phyloP scores from a whole-genome alignment of 148 eudicot species.

The Chenopodium formosanum region DNA sequence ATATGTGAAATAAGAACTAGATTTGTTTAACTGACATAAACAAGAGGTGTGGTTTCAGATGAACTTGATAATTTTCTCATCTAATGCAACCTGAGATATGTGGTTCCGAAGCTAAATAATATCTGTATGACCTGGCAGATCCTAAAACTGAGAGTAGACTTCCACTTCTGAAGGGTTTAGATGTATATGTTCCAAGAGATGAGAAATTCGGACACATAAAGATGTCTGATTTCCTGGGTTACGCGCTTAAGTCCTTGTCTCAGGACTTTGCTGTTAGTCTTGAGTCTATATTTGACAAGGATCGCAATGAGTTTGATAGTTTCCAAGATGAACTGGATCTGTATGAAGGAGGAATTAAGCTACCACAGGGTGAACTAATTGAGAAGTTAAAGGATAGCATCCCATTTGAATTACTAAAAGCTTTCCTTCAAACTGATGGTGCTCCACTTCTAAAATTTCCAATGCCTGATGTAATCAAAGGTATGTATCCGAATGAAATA shows the following conservation, averaged over 20 bases:
- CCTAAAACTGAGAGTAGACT: conserved; percentile 62
- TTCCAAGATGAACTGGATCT: conserved; percentile 55
- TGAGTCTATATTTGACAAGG: conserved; percentile 42
- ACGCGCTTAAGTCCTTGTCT: conserved; percentile 50
- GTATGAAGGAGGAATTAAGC: conserved; percentile 55
- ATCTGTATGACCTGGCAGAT: conserved; percentile 40
- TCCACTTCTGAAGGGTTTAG: conserved; percentile 48
- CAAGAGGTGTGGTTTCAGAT: not conserved
- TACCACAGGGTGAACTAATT: conserved; percentile 34
- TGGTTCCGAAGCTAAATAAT: not conserved
- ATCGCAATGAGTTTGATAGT: conserved; percentile 61
- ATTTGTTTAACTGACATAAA: not conserved
- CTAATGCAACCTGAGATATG: not conserved
- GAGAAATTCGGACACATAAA: conserved; percentile 68
- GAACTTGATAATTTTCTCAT: too few relatives aligned
- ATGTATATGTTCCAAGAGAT: conserved; percentile 77
- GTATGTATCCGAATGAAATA: conserved; percentile 22
- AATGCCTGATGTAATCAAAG: conserved; percentile 71
- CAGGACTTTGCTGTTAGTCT: conserved; percentile 57
- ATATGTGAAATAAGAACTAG: not conserved
- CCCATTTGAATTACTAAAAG: conserved; percentile 57
- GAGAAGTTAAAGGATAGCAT: conserved; percentile 39
- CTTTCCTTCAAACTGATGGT: conserved; percentile 51
- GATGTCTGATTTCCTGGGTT: conserved; percentile 58
- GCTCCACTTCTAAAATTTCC: conserved; percentile 58